phyloP scores from a whole-genome alignment of 768 basidiomycete species.

The Russula emetica region DNA sequence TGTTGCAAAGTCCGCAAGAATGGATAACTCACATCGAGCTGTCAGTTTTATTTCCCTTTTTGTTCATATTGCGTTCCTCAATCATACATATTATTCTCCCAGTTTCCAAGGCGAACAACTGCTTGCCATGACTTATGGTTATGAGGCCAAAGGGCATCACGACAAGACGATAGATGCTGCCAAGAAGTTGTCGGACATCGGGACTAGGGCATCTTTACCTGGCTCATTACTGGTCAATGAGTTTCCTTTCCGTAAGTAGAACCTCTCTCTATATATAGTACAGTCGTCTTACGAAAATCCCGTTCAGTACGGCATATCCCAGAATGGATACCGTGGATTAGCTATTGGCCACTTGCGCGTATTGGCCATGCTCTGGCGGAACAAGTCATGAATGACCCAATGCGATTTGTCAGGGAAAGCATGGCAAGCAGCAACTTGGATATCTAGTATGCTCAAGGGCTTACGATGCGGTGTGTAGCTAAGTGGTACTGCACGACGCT shows the following conservation, averaged over 20 bases:
- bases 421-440: neutral
- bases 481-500: neutral
- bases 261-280: neutral
- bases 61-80: neutral
- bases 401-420: constrained; percentile 5
- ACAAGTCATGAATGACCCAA: neutral
- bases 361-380: neutral
- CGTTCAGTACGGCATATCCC: constrained; percentile 12
- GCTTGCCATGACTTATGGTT: constrained; percentile 16
- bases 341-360: constrained; percentile 16
- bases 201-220: neutral
- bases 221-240: constrained; percentile 15
- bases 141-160: neutral
- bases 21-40: constrained; percentile 7
- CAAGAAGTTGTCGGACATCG: neutral
- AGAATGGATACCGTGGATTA: constrained; percentile 13
- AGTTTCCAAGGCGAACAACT: constrained; percentile 15
- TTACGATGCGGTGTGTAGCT: neutral
- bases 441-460: neutral
- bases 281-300: neutral
- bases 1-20: constrained; percentile 6
- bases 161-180: constrained; percentile 4
- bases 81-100: neutral
- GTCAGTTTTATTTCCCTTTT: neutral
- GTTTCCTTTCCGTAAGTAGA: constrained; percentile 14